Conservation (phyloP, 2,329 filamentous ascomycete genomes). For the Venturia pyrina region DNA sequence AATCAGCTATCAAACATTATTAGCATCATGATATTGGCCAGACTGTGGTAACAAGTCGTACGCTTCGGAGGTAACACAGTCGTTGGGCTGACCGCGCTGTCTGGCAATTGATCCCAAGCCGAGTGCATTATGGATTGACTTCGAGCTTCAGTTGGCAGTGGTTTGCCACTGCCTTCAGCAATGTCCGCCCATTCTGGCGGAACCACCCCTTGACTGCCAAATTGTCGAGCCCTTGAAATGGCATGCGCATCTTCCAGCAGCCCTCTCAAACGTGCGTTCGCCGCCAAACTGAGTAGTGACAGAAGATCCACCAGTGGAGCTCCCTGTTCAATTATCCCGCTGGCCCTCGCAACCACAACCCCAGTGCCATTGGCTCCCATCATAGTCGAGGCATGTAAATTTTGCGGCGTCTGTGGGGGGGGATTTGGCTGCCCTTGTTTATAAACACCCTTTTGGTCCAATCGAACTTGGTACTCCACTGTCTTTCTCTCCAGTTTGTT, state of each 20-base stretch:
- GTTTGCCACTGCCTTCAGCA: slow-evolving; percentile 44
- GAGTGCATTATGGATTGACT: slow-evolving; percentile 28
- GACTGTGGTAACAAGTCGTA: slow-evolving; percentile 31
- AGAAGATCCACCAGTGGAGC: slow-evolving; percentile 70
- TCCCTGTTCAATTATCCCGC: slow-evolving; percentile 19
- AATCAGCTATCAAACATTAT: slow-evolving; percentile 14
- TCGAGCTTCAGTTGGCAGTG: slow-evolving; percentile 24
- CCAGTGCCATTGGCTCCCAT: slow-evolving; percentile 52
- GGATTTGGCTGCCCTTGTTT: slow-evolving; percentile 20
- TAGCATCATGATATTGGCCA: not conserved
- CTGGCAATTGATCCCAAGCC: slow-evolving; percentile 32
- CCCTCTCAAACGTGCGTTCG: slow-evolving; percentile 66
- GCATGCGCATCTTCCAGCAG: slow-evolving; percentile 68
- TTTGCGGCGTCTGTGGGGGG: slow-evolving; percentile 37
- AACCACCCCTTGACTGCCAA: slow-evolving; percentile 68
- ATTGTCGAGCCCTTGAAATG: slow-evolving; percentile 61
- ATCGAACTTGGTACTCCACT: slow-evolving; percentile 46
- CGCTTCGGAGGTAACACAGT: slow-evolving; percentile 48
- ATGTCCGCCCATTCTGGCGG: slow-evolving; percentile 67
- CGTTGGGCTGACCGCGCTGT: slow-evolving; percentile 44
- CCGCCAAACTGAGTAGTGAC: slow-evolving; percentile 70
- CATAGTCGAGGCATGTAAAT: slow-evolving; percentile 39
- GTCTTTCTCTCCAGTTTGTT: slow-evolving; percentile 47
- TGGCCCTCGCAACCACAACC: slow-evolving; percentile 52
- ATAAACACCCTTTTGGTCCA: slow-evolving; percentile 48